These are phyloP conservation scores for Suillus placidus DNA, from an alignment of 768 basidiomycete species.

Conservation along the genomic window DNA sequence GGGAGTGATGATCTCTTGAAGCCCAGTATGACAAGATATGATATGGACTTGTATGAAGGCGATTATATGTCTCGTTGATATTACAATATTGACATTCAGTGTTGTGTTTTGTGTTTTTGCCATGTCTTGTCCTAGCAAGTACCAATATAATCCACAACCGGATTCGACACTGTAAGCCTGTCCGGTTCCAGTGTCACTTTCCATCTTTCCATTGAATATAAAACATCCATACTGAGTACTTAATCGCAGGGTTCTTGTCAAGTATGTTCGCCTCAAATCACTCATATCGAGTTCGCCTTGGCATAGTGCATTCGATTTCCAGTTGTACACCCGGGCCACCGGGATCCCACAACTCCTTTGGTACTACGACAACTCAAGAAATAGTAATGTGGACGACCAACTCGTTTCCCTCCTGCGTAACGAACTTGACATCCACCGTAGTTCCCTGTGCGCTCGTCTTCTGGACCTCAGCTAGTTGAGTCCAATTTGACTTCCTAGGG, in stretches of 20 bases:
- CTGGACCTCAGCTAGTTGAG: not conserved
- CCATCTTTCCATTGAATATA: not conserved
- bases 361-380: not conserved
- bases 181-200: not conserved
- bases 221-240: not conserved
- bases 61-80: not conserved
- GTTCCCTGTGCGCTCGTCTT: not conserved
- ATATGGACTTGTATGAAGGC: not conserved
- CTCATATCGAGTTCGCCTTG: not conserved
- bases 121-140: not conserved
- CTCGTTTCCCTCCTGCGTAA: not conserved
- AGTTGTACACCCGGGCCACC: not conserved
- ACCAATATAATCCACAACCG: no score
- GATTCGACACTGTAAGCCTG: no score
- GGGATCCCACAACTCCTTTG: not conserved
- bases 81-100: not conserved
- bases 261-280: not conserved
- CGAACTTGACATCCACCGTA: not conserved
- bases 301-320: not conserved
- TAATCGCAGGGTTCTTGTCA: not conserved
- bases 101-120: not conserved
- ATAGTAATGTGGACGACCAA: not conserved
- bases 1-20: constrained; percentile 56
- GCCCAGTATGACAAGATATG: not conserved
- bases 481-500: not conserved